Evolutionary conservation across 1,284 basidiomycete genomes (phyloP).

Genomic region (Stereum hirsutum): DNA sequence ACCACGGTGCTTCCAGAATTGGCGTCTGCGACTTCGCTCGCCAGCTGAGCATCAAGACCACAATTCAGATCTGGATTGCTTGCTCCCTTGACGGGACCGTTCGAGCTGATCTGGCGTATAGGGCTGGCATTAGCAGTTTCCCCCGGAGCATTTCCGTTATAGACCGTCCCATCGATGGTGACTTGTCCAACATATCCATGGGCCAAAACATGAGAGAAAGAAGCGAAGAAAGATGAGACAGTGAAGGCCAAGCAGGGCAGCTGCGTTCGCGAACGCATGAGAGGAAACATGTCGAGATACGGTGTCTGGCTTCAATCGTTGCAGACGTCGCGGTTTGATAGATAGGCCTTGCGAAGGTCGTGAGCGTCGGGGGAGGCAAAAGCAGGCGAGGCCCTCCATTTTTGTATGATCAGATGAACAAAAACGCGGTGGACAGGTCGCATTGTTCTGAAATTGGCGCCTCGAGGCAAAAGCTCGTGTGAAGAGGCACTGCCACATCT

Average conservation of each 20-base stretch:
- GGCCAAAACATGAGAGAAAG: conserved; percentile 29
- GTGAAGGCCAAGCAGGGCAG: conserved; percentile 5
- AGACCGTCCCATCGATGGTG: conserved; percentile 45
- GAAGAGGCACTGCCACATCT: too few species aligned
- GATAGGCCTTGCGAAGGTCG: too few species aligned
- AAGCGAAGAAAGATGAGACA: conserved; percentile 14
- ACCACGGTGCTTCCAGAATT: conserved; percentile 53
- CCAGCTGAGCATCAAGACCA: conserved; percentile 45
- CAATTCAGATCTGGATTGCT: conserved; percentile 52
- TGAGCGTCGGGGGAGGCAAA: too few species aligned
- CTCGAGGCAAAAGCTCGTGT: too few species aligned
- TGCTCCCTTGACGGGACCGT: conserved; percentile 56
- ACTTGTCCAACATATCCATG: conserved; percentile 52
- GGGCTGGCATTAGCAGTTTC: conserved; percentile 32
- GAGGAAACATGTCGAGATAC: too few species aligned
- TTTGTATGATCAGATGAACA: too few species aligned
- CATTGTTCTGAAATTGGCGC: too few species aligned
- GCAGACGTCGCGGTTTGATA: too few species aligned
- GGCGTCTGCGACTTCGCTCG: conserved; percentile 42
- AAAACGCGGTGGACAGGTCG: too few species aligned
- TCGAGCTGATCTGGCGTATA: conserved; percentile 49
- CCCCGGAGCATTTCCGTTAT: conserved; percentile 42
- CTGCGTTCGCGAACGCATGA: conserved; percentile 1
- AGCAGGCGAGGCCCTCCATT: too few species aligned
- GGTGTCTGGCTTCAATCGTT: too few species aligned